Percentiles rank a stretch among this genome's conserved stretches.
Conservation (phyloP, 2,329 filamentous ascomycete genomes). For the Lasiodiplodia gonubiensis region DNA sequence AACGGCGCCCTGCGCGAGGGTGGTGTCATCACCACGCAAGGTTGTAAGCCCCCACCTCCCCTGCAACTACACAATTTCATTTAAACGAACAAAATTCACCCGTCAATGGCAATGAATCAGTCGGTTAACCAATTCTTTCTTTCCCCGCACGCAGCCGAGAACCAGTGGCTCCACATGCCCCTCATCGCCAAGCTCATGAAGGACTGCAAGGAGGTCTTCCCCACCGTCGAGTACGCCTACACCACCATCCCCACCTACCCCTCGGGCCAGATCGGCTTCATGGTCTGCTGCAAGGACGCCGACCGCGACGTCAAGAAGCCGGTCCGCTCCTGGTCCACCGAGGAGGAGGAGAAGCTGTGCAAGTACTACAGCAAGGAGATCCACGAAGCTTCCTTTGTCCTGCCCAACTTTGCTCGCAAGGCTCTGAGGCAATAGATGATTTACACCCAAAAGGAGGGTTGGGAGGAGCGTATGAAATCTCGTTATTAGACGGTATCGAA, state of each 20-base stretch:
- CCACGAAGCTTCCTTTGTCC: slow-evolving; percentile 90
- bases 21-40: slow-evolving; percentile 99
- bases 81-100: neutral
- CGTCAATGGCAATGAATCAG: neutral
- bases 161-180: slow-evolving; percentile 97
- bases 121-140: slow-evolving; percentile 36
- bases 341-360: slow-evolving; percentile 93
- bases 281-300: slow-evolving; percentile 98
- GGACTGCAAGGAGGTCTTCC: slow-evolving; percentile 96
- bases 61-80: slow-evolving; percentile 28
- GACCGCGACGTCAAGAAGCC: slow-evolving; percentile 83
- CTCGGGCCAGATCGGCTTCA: slow-evolving; percentile 98
- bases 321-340: slow-evolving; percentile 76
- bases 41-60: slow-evolving; percentile 81
- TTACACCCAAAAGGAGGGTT: neutral
- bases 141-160: slow-evolving; percentile 72
- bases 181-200: slow-evolving; percentile 96
- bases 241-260: slow-evolving; percentile 99
- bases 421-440: slow-evolving; percentile 52
- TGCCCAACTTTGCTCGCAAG: slow-evolving; percentile 92
- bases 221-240: slow-evolving; percentile 96
- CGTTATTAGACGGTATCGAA: slow-evolving; percentile 9
- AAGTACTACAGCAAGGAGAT: slow-evolving; percentile 97
- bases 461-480: neutral
- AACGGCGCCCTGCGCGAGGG: slow-evolving; percentile 88